Evolutionary conservation across 768 basidiomycete genomes (phyloP).

Genomic region (Lyophyllum shimeji): DNA sequence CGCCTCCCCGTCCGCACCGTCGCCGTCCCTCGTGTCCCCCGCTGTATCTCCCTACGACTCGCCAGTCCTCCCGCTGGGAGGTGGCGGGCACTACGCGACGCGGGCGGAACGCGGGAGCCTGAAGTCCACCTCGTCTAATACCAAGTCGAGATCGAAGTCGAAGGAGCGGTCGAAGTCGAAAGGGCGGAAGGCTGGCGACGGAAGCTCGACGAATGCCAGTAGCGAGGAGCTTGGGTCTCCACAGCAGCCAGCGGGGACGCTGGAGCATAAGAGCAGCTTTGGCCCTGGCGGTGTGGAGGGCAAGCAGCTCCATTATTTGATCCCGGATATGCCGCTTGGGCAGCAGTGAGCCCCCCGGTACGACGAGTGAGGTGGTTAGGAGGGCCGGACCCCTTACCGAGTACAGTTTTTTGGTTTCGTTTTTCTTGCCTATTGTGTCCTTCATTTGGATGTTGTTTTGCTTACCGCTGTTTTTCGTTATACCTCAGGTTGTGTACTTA

Average conservation of each 20-base stretch:
- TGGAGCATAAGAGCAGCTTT: slow-evolving; percentile 23
- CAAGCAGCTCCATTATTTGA: slow-evolving; percentile 20
- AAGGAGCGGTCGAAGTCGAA: slow-evolving; percentile 5
- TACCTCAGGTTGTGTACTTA: background rate
- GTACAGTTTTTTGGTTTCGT: background rate
- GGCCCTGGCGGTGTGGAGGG: slow-evolving; percentile 22
- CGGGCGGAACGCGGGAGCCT: slow-evolving; percentile 16
- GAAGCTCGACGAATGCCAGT: slow-evolving; percentile 10
- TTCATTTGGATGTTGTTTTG: background rate
- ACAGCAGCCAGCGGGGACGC: background rate
- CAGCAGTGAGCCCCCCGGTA: background rate
- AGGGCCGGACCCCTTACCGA: background rate
- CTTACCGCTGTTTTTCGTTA: background rate
- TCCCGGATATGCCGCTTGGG: slow-evolving; percentile 20
- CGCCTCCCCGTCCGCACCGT: background rate
- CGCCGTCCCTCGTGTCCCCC: slow-evolving; percentile 4
- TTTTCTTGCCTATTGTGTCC: background rate
- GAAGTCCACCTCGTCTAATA: slow-evolving; percentile 1
- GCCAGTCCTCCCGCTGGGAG: background rate
- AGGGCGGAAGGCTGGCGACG: background rate
- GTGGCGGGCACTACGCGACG: slow-evolving; percentile 16
- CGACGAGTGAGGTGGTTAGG: background rate
- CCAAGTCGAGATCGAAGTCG: slow-evolving; percentile 5
- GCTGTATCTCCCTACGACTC: background rate
- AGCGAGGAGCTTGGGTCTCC: slow-evolving; percentile 2